phyloP scores from a whole-genome alignment of 768 basidiomycete genomes.

The Mycena amicta region DNA sequence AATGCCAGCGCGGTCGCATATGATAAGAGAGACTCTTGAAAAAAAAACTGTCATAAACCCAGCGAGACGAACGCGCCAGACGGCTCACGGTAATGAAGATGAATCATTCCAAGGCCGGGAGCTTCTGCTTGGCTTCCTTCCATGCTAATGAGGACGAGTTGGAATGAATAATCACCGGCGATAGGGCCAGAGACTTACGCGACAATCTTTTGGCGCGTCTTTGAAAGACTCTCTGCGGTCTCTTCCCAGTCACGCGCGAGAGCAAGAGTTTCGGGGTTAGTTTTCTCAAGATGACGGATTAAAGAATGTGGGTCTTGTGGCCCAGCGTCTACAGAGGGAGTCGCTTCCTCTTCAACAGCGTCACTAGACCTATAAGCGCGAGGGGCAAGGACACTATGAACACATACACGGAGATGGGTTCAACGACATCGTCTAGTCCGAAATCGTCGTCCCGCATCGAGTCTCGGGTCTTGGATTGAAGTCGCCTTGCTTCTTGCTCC shows the following conservation, averaged over 20 bases:
- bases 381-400: not conserved
- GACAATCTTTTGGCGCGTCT: conserved; percentile 54
- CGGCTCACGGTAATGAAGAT: conserved; percentile 85
- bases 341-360: conserved; percentile 36
- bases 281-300: conserved; percentile 72
- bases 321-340: conserved; percentile 37
- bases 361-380: conserved; percentile 31
- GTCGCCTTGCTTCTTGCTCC: conserved; percentile 79
- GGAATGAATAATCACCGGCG: no score
- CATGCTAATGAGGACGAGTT: not conserved
- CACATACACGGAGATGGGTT: conserved; percentile 25
- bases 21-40: conserved; percentile 81
- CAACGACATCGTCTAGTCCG: conserved; percentile 68
- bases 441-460: conserved; percentile 79
- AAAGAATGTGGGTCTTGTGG: conserved; percentile 62
- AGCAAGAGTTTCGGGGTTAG: conserved; percentile 76
- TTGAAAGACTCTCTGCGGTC: conserved; percentile 54
- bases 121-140: conserved; percentile 52
- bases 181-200: no score
- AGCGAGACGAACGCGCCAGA: not conserved
- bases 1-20: conserved; percentile 91
- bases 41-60: no score
- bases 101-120: conserved; percentile 67
- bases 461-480: conserved; percentile 77
- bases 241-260: conserved; percentile 86